Conservation (phyloP, 169 alveolate species). For the Babesia bigemina region DNA sequence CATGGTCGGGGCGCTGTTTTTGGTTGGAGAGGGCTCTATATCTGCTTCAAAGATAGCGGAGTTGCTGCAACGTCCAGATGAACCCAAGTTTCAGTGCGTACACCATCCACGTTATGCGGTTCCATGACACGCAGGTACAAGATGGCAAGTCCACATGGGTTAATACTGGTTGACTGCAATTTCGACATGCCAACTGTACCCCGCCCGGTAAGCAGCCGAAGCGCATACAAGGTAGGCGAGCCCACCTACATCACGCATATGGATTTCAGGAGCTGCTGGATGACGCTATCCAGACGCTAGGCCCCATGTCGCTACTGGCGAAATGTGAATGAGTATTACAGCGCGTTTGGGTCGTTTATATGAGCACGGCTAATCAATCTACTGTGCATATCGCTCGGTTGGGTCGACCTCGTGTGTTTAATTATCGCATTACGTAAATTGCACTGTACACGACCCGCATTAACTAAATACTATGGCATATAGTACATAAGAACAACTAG, state of each 20-base stretch:
- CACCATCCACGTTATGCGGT: not conserved
- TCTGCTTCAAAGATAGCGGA: not conserved
- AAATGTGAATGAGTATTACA: not conserved
- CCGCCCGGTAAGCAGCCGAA: not conserved
- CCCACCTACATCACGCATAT: not conserved
- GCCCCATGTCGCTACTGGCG: conserved; percentile 34
- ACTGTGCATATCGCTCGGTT: not conserved
- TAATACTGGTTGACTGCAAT: conserved; percentile 16
- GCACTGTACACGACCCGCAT: too few species aligned
- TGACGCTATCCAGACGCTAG: conserved; percentile 19
- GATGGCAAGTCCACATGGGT: conserved; percentile 46
- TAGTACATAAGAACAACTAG: too few species aligned
- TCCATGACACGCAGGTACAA: conserved; percentile 5
- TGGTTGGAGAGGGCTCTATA: conserved; percentile 11
- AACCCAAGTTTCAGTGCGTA: conserved; percentile 20
- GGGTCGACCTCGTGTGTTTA: not conserved
- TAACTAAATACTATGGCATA: too few species aligned
- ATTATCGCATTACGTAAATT: too few species aligned
- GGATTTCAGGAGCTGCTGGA: conserved; percentile 3
- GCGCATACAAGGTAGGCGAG: conserved; percentile 9
- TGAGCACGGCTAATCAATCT: not conserved
- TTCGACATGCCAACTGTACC: not conserved
- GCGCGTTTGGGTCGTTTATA: not conserved
- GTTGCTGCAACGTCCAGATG: conserved; percentile 32
- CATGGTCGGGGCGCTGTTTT: conserved; percentile 30